Percentiles rank a stretch among this genome's conserved stretches.
Conservation (phyloP, 169 alveolate genomes). For the Plasmodium relictum region DNA sequence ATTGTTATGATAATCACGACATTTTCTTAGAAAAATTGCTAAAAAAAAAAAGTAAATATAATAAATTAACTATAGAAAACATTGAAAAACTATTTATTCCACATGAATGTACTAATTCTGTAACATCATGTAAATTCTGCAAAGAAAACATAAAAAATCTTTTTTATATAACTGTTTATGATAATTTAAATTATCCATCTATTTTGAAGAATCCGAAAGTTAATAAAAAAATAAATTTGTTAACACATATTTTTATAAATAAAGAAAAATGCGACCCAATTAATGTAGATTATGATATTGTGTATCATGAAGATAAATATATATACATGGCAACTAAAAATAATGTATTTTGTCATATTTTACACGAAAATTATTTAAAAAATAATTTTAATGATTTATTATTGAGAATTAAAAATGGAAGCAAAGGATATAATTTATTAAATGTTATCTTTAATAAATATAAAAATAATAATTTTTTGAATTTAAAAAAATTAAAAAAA, state of each 20-base stretch:
- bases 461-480: constrained; percentile 43
- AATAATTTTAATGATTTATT: constrained; percentile 60
- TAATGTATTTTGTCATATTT: constrained; percentile 60
- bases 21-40: constrained; percentile 40
- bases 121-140: constrained; percentile 39
- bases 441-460: constrained; percentile 68
- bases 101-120: constrained; percentile 17
- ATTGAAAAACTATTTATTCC: constrained; percentile 36
- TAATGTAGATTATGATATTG: constrained; percentile 66
- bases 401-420: constrained; percentile 49
- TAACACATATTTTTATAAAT: constrained; percentile 53
- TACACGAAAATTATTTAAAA: constrained; percentile 68
- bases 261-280: background rate
- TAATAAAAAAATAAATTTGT: constrained; percentile 16
- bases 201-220: background rate
- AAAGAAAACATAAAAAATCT: constrained; percentile 34
- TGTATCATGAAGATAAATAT: constrained; percentile 32
- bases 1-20: constrained; percentile 63
- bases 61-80: constrained; percentile 48
- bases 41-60: constrained; percentile 27
- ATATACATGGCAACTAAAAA: constrained; percentile 65
- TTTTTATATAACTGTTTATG: constrained; percentile 48
- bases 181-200: constrained; percentile 57
- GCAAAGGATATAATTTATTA: constrained; percentile 68
- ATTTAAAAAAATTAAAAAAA: constrained; percentile 34